Base-by-base conservation (phyloP, 768 basidiomycete species). In the Leccinum boreale region DNA sequence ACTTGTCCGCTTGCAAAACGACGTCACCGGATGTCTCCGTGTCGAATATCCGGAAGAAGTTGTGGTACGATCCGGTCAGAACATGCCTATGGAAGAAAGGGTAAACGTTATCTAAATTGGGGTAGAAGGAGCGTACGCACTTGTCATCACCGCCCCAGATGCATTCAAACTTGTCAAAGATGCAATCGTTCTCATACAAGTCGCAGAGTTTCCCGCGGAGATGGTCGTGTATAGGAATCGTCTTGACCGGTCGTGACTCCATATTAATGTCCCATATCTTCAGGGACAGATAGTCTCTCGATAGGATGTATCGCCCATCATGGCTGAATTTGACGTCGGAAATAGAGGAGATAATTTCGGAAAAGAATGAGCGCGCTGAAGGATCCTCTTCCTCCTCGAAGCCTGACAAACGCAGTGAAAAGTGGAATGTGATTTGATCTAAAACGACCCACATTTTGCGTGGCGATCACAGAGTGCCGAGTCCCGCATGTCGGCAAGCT, bases 191-290 rank as follows among this genome's bases (percentile, higher is more conserved):
- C 79, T 99, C 97, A 70, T 99, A 99, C 61, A 98, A 76, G 73
- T 99, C 97, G 73, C 97, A 99, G 8, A 99, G 85, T 74, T 98
- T 99, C 55, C 92, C 92, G 53, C 96, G 87, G 47, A 99, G 81
- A 74, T 98, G 96, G 66, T 99, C 97, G 70, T 99, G 97, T 67
- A 99, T 98, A 53, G 94, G 90, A 73, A 99, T 98, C 12, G 94
- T 98, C 79, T 97, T 96, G 58, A 99, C 77, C 14, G 97, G 97
- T 66, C 89, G 85, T 62, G 86, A 87, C 76, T 99, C 97, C 95
- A 98, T 98, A 74, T 97, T 97, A 75, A 98, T 84, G 74, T 99
- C 97, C 97, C 97, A 99, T 70, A 99, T 96, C 81, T 98, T 98
- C 66, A 99, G 79, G 55, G 95, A 96, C 33, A 99, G 79, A 74